These are phyloP conservation scores for Noccaea caerulescens DNA, from an alignment of 345 rosid genomes.

Conservation along the genomic window DNA sequence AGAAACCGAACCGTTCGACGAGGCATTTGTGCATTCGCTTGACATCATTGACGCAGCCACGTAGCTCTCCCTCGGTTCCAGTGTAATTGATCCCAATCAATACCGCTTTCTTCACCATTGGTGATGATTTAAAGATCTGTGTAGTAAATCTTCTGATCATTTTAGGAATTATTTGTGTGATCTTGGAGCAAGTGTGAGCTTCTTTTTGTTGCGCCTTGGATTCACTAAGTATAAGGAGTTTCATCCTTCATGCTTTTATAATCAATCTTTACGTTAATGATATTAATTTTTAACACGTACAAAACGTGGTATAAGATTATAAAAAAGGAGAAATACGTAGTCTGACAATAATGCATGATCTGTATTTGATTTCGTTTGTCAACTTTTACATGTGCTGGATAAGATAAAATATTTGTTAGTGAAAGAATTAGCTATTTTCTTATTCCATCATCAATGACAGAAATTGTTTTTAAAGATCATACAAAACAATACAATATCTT, in stretches of 20 bases:
- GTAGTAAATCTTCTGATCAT: slow-evolving; percentile 11
- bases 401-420: too few relatives aligned
- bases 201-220: too few relatives aligned
- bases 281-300: background rate
- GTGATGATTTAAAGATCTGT: background rate
- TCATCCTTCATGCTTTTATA: background rate
- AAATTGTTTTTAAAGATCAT: too few relatives aligned
- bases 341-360: background rate
- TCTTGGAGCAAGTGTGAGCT: too few relatives aligned
- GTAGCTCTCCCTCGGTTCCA: slow-evolving; percentile 75
- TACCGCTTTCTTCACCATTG: slow-evolving; percentile 66
- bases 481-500: too few relatives aligned
- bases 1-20: slow-evolving; percentile 62
- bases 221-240: background rate
- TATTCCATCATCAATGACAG: too few relatives aligned
- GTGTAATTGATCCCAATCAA: slow-evolving; percentile 81
- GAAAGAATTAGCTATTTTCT: too few relatives aligned
- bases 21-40: slow-evolving; percentile 58
- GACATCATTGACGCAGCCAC: slow-evolving; percentile 85
- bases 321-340: background rate
- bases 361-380: background rate
- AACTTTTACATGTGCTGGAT: too few relatives aligned
- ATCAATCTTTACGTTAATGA: too few relatives aligned
- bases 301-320: background rate
- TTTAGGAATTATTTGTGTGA: background rate